Evolutionary conservation across 2,329 filamentous ascomycete species (phyloP).

Genomic region (Graphium sp.): DNA sequence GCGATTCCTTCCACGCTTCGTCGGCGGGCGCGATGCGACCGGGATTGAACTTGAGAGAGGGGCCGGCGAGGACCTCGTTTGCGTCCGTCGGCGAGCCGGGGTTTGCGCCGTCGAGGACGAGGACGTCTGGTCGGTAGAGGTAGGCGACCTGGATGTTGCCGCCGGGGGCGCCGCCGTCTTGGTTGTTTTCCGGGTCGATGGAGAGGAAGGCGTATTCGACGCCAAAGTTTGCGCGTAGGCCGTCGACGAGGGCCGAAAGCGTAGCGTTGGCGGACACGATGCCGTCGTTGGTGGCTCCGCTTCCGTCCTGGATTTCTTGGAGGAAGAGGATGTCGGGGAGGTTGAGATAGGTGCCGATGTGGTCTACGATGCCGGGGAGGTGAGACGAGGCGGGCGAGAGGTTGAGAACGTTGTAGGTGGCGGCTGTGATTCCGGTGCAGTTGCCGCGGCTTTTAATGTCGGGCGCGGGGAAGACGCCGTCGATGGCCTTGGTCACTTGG

Average conservation of each 20-base stretch:
- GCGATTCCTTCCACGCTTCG: constrained; percentile 38
- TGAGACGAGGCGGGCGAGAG: constrained; percentile 37
- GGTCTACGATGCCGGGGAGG: constrained; percentile 39
- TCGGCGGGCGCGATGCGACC: constrained; percentile 49
- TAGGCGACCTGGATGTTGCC: constrained; percentile 59
- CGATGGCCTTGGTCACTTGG: constrained; percentile 25
- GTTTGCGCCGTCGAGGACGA: constrained; percentile 42
- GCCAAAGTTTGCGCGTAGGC: constrained; percentile 30
- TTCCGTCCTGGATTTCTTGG: constrained; percentile 56
- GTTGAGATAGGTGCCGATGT: constrained; percentile 47
- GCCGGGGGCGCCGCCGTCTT: constrained; percentile 50
- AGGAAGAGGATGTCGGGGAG: constrained; percentile 50
- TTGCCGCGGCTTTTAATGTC: constrained; percentile 33
- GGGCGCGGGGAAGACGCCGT: constrained; percentile 29
- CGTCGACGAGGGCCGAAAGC: constrained; percentile 33
- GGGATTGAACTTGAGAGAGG: constrained; percentile 49
- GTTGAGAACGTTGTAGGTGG: constrained; percentile 57
- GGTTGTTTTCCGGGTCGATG: constrained; percentile 39
- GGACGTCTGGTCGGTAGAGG: constrained; percentile 43
- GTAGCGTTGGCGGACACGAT: constrained; percentile 39
- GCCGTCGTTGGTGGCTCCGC: constrained; percentile 42
- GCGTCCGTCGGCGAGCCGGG: constrained; percentile 34
- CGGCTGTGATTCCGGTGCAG: constrained; percentile 46
- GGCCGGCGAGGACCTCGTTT: constrained; percentile 38
- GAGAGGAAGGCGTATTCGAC: constrained; percentile 42